phyloP scores from a whole-genome alignment of 805 yeast species.

The Wickerhamomyces chambardii region DNA sequence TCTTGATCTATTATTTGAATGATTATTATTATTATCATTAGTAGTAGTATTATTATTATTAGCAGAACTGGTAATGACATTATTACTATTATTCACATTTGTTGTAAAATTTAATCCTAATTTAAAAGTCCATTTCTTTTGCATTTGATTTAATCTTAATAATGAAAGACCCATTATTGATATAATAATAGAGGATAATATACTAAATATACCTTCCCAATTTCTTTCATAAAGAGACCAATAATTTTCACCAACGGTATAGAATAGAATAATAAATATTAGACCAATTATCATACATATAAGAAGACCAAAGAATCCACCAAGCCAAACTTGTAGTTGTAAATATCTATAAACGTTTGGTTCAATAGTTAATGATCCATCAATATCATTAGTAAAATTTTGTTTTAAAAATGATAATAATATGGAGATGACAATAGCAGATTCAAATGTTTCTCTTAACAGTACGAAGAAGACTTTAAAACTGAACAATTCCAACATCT shows the following conservation, averaged over 20 bases:
- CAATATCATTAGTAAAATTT: conserved; percentile 35
- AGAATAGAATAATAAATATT: conserved; percentile 63
- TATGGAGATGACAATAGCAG: conserved; percentile 86
- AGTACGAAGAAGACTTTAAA: conserved; percentile 73
- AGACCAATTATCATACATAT: conserved; percentile 71
- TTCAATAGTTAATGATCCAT: conserved; percentile 17
- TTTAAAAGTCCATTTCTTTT: conserved; percentile 73
- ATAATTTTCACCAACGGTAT: conserved; percentile 70
- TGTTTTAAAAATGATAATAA: conserved; percentile 86
- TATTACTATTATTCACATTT: background rate
- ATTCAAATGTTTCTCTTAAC: conserved; percentile 90
- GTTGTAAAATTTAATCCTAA: conserved; percentile 26
- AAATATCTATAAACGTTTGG: conserved; percentile 30
- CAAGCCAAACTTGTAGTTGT: conserved; percentile 71
- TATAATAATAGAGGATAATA: conserved; percentile 70
- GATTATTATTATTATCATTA: background rate
- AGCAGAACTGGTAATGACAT: background rate
- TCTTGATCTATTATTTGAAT: background rate
- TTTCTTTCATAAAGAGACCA: conserved; percentile 84
- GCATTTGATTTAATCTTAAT: conserved; percentile 72
- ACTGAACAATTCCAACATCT: conserved; percentile 24
- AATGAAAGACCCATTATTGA: conserved; percentile 84
- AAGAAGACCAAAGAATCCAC: conserved; percentile 64
- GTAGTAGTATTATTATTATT: too few species aligned
- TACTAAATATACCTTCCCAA: conserved; percentile 84